These are phyloP conservation scores for Sextonia rubra DNA, from an alignment of 164 flowering plant species.

Conservation along the genomic window DNA sequence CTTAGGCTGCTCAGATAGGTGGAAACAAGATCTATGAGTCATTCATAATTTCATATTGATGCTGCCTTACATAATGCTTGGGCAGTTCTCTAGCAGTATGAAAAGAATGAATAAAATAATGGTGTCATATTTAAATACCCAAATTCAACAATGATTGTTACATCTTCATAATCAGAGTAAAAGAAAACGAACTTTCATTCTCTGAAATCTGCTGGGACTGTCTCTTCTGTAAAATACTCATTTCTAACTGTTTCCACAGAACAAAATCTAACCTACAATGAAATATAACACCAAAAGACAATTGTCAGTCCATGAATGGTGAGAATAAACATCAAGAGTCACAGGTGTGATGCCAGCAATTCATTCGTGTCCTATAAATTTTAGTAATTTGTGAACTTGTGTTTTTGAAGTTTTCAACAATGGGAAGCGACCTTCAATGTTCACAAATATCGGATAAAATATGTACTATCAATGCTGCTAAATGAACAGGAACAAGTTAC, in stretches of 20 bases:
- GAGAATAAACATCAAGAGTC: too few relatives aligned
- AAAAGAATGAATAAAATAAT: neutral
- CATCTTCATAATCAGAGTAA: neutral
- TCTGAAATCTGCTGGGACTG: slow-evolving; percentile 61
- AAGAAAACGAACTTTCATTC: slow-evolving; percentile 23
- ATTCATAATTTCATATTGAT: too few relatives aligned
- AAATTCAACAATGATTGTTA: neutral
- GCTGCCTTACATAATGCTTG: neutral
- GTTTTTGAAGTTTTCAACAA: too few relatives aligned
- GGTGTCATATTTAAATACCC: neutral
- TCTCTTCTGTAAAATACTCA: slow-evolving; percentile 73
- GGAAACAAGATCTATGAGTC: too few relatives aligned
- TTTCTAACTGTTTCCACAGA: slow-evolving; percentile 57
- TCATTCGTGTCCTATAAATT: too few relatives aligned
- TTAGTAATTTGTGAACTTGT: too few relatives aligned
- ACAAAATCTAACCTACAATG: slow-evolving; percentile 43
- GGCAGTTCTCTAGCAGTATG: neutral
- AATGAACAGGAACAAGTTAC: too few relatives aligned
- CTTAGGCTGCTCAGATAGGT: too few relatives aligned
- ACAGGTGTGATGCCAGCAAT: too few relatives aligned
- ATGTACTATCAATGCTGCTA: too few relatives aligned
- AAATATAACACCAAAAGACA: neutral
- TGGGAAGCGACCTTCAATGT: too few relatives aligned
- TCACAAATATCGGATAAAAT: too few relatives aligned
- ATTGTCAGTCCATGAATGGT: neutral